Evolutionary conservation across 1,139 yeast species (phyloP).

Genomic region (Candida tunisiensis): DNA sequence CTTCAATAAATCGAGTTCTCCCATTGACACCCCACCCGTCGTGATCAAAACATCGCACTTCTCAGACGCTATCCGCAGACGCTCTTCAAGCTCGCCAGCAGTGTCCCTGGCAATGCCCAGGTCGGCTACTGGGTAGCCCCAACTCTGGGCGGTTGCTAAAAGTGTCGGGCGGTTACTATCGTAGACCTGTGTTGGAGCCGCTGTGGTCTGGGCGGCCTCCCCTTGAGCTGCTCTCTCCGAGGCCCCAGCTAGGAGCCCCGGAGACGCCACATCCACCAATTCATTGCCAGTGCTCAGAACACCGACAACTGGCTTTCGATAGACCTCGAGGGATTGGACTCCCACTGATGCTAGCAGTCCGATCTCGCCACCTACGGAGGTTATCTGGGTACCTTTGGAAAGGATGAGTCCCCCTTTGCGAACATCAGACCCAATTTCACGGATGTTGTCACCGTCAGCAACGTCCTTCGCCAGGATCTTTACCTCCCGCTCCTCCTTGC

Average conservation of each 20-base stretch:
- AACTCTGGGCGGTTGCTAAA: slow-evolving; percentile 16
- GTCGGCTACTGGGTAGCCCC: slow-evolving; percentile 22
- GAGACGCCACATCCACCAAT: slow-evolving; percentile 18
- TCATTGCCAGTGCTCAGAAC: slow-evolving; percentile 35
- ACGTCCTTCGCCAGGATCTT: slow-evolving; percentile 18
- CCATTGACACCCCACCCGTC: slow-evolving; percentile 41
- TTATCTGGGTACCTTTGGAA: slow-evolving; percentile 18
- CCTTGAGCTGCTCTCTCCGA: too few species aligned
- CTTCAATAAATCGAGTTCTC: slow-evolving; percentile 31
- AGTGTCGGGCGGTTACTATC: slow-evolving; percentile 32
- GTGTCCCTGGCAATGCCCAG: slow-evolving; percentile 27
- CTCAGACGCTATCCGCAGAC: too few species aligned
- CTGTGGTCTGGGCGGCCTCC: too few species aligned
- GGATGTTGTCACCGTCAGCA: slow-evolving; percentile 24
- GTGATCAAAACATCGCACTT: slow-evolving; percentile 27
- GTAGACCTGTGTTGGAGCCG: too few species aligned
- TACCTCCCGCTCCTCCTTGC: slow-evolving; percentile 23
- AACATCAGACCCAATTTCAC: slow-evolving; percentile 30
- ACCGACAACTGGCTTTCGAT: slow-evolving; percentile 25
- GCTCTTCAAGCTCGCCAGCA: slow-evolving; percentile 11
- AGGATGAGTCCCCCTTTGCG: slow-evolving; percentile 20
- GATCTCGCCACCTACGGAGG: slow-evolving; percentile 29
- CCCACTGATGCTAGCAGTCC: slow-evolving; percentile 32
- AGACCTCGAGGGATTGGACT: slow-evolving; percentile 19
- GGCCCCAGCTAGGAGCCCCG: slow-evolving; percentile 17